phyloP scores from a whole-genome alignment of 1,139 yeast genomes.

The Candida sp. region DNA sequence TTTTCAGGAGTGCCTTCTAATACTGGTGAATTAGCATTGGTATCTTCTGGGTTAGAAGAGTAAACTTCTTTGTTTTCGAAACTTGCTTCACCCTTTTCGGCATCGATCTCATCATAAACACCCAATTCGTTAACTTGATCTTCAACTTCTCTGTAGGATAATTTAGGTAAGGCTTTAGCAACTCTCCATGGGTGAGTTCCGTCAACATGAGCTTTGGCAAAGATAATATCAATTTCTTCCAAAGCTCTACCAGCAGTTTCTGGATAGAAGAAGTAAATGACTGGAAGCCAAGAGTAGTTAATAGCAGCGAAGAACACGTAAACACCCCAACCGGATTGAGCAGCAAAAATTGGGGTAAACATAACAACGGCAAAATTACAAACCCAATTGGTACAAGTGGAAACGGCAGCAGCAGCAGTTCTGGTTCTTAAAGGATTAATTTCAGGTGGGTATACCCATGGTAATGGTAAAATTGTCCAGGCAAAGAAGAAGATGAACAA shows the following conservation, averaged over 20 bases:
- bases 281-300: slow-evolving; percentile 36
- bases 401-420: slow-evolving; percentile 52
- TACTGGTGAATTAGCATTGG: no score
- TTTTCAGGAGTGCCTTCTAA: neutral
- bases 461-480: slow-evolving; percentile 54
- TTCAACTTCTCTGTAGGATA: slow-evolving; percentile 43
- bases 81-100: slow-evolving; percentile 33
- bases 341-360: slow-evolving; percentile 46
- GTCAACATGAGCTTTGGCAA: slow-evolving; percentile 45
- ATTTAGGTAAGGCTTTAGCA: slow-evolving; percentile 49
- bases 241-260: slow-evolving; percentile 48
- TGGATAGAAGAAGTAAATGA: slow-evolving; percentile 45
- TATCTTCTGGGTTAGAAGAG: slow-evolving; percentile 11
- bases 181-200: slow-evolving; percentile 47
- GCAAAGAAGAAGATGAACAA: slow-evolving; percentile 54
- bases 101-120: slow-evolving; percentile 36
- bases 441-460: slow-evolving; percentile 63
- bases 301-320: slow-evolving; percentile 42
- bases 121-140: slow-evolving; percentile 47
- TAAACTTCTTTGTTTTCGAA: slow-evolving; percentile 26
- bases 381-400: slow-evolving; percentile 48
- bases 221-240: slow-evolving; percentile 46
- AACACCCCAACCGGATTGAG: slow-evolving; percentile 37
- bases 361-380: slow-evolving; percentile 46
- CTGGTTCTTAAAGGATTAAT: slow-evolving; percentile 61